phyloP scores from a whole-genome alignment of 2,329 filamentous ascomycete genomes.

The Aspergillus sp. region DNA sequence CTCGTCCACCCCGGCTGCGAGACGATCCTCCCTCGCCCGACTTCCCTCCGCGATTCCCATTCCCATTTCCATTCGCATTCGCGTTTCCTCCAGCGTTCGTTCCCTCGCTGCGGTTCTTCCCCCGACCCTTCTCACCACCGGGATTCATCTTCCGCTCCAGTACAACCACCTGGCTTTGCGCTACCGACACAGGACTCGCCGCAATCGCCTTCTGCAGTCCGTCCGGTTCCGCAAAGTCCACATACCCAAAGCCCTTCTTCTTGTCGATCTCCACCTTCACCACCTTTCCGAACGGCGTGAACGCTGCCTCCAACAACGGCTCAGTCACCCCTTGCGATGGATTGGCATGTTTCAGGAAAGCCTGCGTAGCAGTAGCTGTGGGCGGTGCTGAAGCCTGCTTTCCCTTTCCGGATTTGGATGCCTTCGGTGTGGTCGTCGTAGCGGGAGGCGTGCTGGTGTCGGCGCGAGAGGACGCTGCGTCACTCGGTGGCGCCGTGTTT shows the following conservation, averaged over 20 bases:
- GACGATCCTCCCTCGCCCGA: slow-evolving; percentile 17
- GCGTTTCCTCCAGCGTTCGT: slow-evolving; percentile 10
- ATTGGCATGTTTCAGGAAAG: slow-evolving; percentile 79
- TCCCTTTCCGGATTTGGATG: slow-evolving; percentile 25
- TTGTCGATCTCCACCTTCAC: slow-evolving; percentile 87
- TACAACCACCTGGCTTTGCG: slow-evolving; percentile 81
- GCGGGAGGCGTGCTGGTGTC: slow-evolving; percentile 14
- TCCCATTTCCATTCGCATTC: slow-evolving; percentile 6
- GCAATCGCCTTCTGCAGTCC: slow-evolving; percentile 74
- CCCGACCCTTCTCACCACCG: slow-evolving; percentile 29
- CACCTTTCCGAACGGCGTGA: slow-evolving; percentile 71
- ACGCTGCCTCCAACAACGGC: slow-evolving; percentile 68
- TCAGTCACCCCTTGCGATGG: slow-evolving; percentile 91
- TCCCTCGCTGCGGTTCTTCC: slow-evolving; percentile 27
- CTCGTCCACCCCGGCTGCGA: slow-evolving; percentile 18
- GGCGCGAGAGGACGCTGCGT: slow-evolving; percentile 19
- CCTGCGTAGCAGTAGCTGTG: slow-evolving; percentile 40
- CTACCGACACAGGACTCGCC: slow-evolving; percentile 77
- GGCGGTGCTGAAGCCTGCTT: slow-evolving; percentile 24
- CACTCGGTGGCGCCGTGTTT: slow-evolving; percentile 21
- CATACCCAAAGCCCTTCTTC: slow-evolving; percentile 90
- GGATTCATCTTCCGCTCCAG: slow-evolving; percentile 57
- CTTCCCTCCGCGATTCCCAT: slow-evolving; percentile 9
- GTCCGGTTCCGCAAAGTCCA: slow-evolving; percentile 76
- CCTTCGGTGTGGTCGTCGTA: slow-evolving; percentile 18